Percentiles rank a stretch among this genome's conserved stretches.
These are phyloP conservation scores for Boletus tomentosulus DNA, from an alignment of 768 basidiomycete species.

Conservation along the genomic window DNA sequence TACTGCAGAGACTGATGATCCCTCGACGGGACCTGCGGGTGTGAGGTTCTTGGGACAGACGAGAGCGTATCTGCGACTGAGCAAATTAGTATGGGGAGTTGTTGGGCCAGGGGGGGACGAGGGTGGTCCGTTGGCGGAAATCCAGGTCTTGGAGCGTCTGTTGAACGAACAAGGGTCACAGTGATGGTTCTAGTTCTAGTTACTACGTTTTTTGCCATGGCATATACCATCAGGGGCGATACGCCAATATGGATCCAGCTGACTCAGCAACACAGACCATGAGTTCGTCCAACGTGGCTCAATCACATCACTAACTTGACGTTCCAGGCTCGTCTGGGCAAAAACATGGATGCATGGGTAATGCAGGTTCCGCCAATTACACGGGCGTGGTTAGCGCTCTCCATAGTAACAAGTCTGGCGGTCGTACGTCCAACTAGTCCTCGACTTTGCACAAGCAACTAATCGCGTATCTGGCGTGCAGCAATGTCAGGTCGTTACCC, in stretches of 20 bases:
- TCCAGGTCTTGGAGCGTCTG: constrained; percentile 40
- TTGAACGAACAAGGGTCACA: constrained; percentile 21
- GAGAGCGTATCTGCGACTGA: constrained; percentile 37
- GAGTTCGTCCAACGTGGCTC: too few species aligned
- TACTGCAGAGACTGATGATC: constrained; percentile 26
- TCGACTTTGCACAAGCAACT: background rate
- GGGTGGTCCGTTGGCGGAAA: constrained; percentile 55
- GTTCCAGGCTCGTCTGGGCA: constrained; percentile 1
- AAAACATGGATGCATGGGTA: constrained; percentile 83
- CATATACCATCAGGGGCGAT: too few species aligned
- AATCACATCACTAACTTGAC: background rate
- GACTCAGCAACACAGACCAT: constrained; percentile 15
- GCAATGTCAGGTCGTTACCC: constrained; percentile 93
- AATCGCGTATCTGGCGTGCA: constrained; percentile 27
- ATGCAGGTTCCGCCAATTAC: constrained; percentile 90
- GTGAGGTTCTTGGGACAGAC: constrained; percentile 27
- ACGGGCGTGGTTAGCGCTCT: constrained; percentile 76
- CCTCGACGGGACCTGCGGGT: constrained; percentile 13
- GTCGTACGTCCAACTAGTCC: constrained; percentile 57
- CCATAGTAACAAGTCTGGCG: constrained; percentile 76
- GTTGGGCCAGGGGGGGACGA: constrained; percentile 63
- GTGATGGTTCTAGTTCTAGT: too few species aligned
- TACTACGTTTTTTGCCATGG: too few species aligned
- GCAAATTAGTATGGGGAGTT: constrained; percentile 39
- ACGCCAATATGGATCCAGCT: background rate